These are phyloP conservation scores for Talaromyces sp. DNA, from an alignment of 2,329 filamentous ascomycete genomes.

Conservation along the genomic window DNA sequence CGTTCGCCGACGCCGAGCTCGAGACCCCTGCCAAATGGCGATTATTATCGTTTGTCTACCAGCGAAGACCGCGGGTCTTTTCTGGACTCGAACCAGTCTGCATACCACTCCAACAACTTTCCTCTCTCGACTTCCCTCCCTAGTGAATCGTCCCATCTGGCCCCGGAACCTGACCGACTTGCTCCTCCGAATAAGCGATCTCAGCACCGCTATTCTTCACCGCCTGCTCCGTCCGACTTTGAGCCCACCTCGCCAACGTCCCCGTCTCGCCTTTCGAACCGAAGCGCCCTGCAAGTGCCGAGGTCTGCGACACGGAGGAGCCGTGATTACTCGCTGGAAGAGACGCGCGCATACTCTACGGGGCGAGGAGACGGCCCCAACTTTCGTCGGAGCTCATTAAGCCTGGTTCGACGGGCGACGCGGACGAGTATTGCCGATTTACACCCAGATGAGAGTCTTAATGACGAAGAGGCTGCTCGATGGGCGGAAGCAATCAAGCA, in stretches of 20 bases:
- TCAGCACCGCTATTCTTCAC: slow-evolving; percentile 36
- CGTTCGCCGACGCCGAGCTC: slow-evolving; percentile 5
- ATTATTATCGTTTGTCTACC: slow-evolving; percentile 15
- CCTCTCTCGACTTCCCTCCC: slow-evolving; percentile 28
- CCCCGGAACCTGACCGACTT: slow-evolving; percentile 27
- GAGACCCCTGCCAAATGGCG: slow-evolving; percentile 9
- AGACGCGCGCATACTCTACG: slow-evolving; percentile 59
- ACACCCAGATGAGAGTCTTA: slow-evolving; percentile 74
- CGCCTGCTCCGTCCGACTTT: slow-evolving; percentile 52
- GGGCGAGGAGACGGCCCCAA: slow-evolving; percentile 65
- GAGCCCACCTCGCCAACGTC: slow-evolving; percentile 49
- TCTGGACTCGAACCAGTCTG: slow-evolving; percentile 12
- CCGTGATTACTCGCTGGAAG: slow-evolving; percentile 59
- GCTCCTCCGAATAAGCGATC: slow-evolving; percentile 21
- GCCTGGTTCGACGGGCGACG: slow-evolving; percentile 72
- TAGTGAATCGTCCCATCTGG: slow-evolving; percentile 26
- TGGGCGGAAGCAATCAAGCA: slow-evolving; percentile 93
- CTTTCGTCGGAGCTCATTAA: slow-evolving; percentile 74
- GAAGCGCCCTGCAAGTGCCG: slow-evolving; percentile 85
- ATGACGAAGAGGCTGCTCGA: slow-evolving; percentile 83
- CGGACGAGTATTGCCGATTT: slow-evolving; percentile 80
- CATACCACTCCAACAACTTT: slow-evolving; percentile 11
- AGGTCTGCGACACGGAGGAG: slow-evolving; percentile 60
- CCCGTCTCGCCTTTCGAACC: slow-evolving; percentile 60
- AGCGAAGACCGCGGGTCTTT: slow-evolving; percentile 27